phyloP scores from a whole-genome alignment of 441 rosid species.

The Sinapis alba region DNA sequence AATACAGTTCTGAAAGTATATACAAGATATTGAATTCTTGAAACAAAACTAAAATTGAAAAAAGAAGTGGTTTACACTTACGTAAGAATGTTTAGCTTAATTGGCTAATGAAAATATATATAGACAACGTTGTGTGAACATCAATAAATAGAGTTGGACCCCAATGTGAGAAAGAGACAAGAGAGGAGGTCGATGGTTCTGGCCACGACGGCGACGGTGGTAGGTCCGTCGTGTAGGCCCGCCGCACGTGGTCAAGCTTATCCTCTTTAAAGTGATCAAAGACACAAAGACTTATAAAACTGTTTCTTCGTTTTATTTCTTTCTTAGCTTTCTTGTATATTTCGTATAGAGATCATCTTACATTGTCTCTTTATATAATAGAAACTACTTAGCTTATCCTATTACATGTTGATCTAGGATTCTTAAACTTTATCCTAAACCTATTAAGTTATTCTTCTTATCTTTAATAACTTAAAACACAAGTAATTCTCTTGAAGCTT shows the following conservation, averaged over 20 bases:
- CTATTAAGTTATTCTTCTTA: no score
- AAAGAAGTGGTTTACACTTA: background rate
- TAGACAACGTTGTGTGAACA: conserved; percentile 5
- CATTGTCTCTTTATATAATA: no score
- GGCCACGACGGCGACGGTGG: conserved; percentile 37
- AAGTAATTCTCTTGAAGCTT: no score
- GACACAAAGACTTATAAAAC: no score
- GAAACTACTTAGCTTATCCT: no score
- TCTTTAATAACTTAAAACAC: no score
- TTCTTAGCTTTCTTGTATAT: no score
- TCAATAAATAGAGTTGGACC: conserved; percentile 26
- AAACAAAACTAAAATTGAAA: conserved; percentile 1
- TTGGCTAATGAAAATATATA: background rate
- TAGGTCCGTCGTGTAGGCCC: conserved; percentile 33
- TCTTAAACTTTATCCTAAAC: no score
- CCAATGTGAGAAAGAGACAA: conserved; percentile 16
- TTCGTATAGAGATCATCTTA: no score
- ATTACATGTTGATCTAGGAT: no score
- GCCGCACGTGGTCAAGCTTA: conserved; percentile 40
- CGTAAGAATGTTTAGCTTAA: conserved; percentile 18
- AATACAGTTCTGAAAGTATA: background rate
- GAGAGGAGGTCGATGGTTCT: conserved; percentile 15
- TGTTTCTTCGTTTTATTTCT: no score
- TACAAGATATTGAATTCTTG: background rate
- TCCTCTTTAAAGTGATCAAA: no score